These are phyloP conservation scores for Boletus coccyginus DNA, from an alignment of 768 basidiomycete genomes.

Conservation along the genomic window DNA sequence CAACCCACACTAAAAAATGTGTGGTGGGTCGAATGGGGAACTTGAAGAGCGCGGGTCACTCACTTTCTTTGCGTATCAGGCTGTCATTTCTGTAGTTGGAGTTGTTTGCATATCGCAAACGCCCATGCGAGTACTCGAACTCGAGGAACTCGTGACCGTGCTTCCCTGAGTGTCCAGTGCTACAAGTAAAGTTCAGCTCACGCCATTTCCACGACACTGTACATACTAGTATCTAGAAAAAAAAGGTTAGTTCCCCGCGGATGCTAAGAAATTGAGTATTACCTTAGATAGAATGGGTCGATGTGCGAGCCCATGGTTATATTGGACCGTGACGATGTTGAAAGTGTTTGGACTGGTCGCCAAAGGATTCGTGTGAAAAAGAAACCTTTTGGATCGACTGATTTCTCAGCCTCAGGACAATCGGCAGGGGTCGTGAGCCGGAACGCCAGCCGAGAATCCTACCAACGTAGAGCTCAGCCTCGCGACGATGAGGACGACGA, in stretches of 20 bases:
- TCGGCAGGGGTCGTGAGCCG: too few relatives aligned
- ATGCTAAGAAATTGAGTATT: not conserved
- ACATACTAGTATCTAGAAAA: slow-evolving; percentile 53
- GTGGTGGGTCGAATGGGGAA: not conserved
- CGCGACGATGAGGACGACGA: too few relatives aligned
- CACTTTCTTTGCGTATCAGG: slow-evolving; percentile 98
- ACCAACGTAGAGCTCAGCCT: too few relatives aligned
- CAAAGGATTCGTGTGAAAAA: too few relatives aligned
- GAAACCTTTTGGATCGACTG: too few relatives aligned
- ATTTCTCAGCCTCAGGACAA: too few relatives aligned
- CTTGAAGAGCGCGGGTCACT: slow-evolving; percentile 32
- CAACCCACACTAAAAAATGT: slow-evolving; percentile 78
- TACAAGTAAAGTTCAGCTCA: slow-evolving; percentile 1
- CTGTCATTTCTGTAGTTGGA: slow-evolving; percentile 99
- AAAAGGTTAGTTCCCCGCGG: slow-evolving; percentile 11
- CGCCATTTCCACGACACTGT: not conserved
- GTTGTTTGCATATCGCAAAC: slow-evolving; percentile 97
- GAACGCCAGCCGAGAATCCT: too few relatives aligned
- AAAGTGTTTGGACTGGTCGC: too few relatives aligned
- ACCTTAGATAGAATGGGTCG: slow-evolving; percentile 83
- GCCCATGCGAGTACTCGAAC: slow-evolving; percentile 96
- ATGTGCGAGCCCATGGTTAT: slow-evolving; percentile 41
- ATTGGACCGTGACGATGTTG: too few relatives aligned
- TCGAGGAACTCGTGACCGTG: slow-evolving; percentile 98
- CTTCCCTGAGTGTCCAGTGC: slow-evolving; percentile 95